Conservation (phyloP, 1,284 basidiomycete species). For the Apiotrichum akiyoshidainum region DNA sequence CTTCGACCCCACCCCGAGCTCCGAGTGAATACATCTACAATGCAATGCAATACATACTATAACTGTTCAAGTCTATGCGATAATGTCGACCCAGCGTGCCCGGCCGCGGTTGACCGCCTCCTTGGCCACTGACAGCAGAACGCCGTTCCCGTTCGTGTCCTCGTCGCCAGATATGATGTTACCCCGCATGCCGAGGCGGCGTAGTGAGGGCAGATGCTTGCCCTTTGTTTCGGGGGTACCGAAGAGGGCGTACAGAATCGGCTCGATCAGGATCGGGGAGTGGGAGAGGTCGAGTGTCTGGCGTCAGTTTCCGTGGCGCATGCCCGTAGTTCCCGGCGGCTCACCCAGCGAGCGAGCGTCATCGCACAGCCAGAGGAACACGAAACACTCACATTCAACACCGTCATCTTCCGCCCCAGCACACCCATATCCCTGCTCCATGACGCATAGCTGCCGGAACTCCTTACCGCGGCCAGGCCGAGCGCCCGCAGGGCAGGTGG, state of each 20-base stretch:
- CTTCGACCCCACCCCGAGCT: too few species aligned
- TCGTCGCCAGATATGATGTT: background rate
- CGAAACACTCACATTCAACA: constrained; percentile 28
- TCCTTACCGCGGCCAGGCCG: constrained; percentile 26
- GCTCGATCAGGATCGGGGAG: constrained; percentile 7
- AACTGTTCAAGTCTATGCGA: too few species aligned
- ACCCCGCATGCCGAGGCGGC: constrained; percentile 23
- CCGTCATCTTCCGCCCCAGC: constrained; percentile 32
- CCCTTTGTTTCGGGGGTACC: background rate
- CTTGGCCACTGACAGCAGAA: background rate
- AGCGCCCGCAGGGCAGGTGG: constrained; percentile 30
- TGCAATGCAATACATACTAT: too few species aligned
- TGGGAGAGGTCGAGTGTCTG: constrained; percentile 37
- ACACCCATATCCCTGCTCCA: constrained; percentile 22
- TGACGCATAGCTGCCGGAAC: constrained; percentile 10
- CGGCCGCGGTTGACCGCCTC: background rate
- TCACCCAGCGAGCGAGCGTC: too few species aligned
- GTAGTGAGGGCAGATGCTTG: constrained; percentile 26
- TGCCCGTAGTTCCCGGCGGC: too few species aligned
- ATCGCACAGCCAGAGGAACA: too few species aligned
- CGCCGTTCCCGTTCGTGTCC: background rate
- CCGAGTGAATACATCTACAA: too few species aligned
- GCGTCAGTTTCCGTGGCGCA: too few species aligned
- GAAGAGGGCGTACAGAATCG: constrained; percentile 4
- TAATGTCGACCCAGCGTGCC: background rate